phyloP scores from a whole-genome alignment of 225 moss, liverwort and hornwort species.

The Thuidium tamariscinum region DNA sequence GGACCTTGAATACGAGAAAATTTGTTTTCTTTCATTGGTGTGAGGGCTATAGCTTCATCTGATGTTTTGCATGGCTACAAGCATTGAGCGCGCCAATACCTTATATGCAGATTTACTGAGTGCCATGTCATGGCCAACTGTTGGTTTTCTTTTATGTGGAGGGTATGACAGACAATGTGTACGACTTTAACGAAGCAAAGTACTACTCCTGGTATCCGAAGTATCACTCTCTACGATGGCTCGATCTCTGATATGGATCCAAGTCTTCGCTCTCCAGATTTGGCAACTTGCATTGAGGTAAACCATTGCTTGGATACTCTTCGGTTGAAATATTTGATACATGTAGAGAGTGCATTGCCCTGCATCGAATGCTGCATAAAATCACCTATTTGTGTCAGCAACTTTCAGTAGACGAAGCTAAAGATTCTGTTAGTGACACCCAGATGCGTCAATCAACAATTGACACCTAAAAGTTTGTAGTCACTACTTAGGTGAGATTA shows the following conservation, averaged over 20 bases:
- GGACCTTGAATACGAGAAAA: neutral
- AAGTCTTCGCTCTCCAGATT: slow-evolving; percentile 43
- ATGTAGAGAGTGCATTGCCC: neutral
- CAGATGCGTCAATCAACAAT: neutral
- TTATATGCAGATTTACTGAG: neutral
- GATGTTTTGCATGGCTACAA: neutral
- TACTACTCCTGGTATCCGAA: slow-evolving; percentile 33
- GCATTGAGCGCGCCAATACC: neutral
- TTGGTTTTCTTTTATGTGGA: neutral
- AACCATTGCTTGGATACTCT: neutral
- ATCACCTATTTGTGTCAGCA: neutral
- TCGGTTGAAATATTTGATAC: neutral
- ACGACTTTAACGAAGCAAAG: slow-evolving; percentile 47
- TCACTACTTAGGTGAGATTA: neutral
- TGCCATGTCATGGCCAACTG: neutral
- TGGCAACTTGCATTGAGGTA: slow-evolving; percentile 97
- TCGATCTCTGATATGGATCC: slow-evolving; percentile 61
- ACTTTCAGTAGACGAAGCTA: neutral
- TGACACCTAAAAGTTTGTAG: neutral
- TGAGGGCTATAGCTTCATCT: neutral
- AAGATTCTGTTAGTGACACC: neutral
- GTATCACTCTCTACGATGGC: slow-evolving; percentile 66
- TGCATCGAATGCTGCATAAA: neutral
- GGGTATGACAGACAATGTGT: slow-evolving; percentile 34
- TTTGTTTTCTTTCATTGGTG: neutral